Conservation (phyloP, 225 moss, liverwort and hornwort species). For the Polytrichum formosum region DNA sequence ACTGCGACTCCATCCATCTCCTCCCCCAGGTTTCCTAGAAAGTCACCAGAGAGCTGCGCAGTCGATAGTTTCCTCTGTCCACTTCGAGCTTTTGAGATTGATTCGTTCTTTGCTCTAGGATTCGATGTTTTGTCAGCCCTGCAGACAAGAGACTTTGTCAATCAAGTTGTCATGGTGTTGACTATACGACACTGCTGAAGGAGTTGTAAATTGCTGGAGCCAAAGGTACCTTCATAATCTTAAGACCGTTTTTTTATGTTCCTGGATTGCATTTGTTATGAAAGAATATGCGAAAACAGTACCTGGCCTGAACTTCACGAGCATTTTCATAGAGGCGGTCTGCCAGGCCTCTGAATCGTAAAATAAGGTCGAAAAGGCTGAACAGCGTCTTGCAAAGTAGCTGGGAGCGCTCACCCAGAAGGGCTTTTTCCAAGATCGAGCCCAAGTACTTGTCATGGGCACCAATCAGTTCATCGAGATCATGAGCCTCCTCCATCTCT, state of each 20-base stretch:
- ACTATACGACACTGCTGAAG: too few relatives aligned
- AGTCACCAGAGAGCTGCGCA: slow-evolving; percentile 74
- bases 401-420: slow-evolving; percentile 94
- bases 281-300: slow-evolving; percentile 6
- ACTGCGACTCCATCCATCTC: slow-evolving; percentile 99
- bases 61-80: slow-evolving; percentile 57
- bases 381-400: slow-evolving; percentile 96
- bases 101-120: slow-evolving; percentile 57
- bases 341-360: slow-evolving; percentile 91
- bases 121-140: slow-evolving; percentile 66
- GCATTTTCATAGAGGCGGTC: slow-evolving; percentile 97
- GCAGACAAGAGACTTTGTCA: slow-evolving; percentile 9
- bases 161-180: too few relatives aligned
- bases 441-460: slow-evolving; percentile 98
- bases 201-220: too few relatives aligned
- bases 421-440: slow-evolving; percentile 91
- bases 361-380: slow-evolving; percentile 92
- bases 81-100: slow-evolving; percentile 27
- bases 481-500: slow-evolving; percentile 98
- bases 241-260: too few relatives aligned
- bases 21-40: slow-evolving; percentile 75
- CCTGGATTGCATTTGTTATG: too few relatives aligned
- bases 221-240: too few relatives aligned
- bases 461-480: slow-evolving; percentile 90
- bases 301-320: slow-evolving; percentile 94